Conservation (phyloP, 2,329 filamentous ascomycete species). For the Leptoxyphium fumago region DNA sequence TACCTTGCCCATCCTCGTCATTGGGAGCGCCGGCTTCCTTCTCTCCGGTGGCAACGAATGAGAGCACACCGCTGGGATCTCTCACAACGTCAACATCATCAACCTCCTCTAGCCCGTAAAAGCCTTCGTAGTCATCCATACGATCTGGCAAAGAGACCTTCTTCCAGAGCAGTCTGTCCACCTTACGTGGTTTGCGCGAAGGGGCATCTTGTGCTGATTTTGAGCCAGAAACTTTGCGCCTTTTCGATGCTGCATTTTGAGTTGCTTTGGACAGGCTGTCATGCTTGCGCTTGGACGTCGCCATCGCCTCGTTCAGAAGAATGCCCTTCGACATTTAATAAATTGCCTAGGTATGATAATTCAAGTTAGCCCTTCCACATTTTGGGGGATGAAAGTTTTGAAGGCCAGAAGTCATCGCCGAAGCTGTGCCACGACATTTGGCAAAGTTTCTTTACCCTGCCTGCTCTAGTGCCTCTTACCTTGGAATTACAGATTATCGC, state of each 20-base stretch:
- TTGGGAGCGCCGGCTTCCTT: slow-evolving; percentile 22
- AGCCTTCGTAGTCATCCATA: slow-evolving; percentile 80
- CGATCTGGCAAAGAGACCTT: slow-evolving; percentile 56
- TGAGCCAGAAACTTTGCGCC: slow-evolving; percentile 7
- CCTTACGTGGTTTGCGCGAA: slow-evolving; percentile 5
- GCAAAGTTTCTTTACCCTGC: no score
- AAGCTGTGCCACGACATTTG: no score
- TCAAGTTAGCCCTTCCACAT: no score
- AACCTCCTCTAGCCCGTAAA: slow-evolving; percentile 82
- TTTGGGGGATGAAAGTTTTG: no score
- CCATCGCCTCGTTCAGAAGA: not conserved
- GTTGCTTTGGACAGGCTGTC: slow-evolving; percentile 1
- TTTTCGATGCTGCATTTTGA: slow-evolving; percentile 5
- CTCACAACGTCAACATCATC: slow-evolving; percentile 77
- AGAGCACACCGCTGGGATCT: slow-evolving; percentile 11
- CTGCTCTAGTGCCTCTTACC: no score
- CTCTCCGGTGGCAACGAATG: slow-evolving; percentile 30
- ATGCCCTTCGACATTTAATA: no score
- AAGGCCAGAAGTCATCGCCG: no score
- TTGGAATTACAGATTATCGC: no score
- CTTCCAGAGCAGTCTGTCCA: slow-evolving; percentile 46
- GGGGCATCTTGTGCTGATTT: slow-evolving; percentile 13
- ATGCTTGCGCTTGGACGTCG: not conserved
- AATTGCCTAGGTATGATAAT: no score
- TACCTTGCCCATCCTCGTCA: slow-evolving; percentile 17